Evolutionary conservation across 169 alveolate species (phyloP), one percentile per base, ranked within the genome.

Genomic region (Nephromyces sp.): DNA sequence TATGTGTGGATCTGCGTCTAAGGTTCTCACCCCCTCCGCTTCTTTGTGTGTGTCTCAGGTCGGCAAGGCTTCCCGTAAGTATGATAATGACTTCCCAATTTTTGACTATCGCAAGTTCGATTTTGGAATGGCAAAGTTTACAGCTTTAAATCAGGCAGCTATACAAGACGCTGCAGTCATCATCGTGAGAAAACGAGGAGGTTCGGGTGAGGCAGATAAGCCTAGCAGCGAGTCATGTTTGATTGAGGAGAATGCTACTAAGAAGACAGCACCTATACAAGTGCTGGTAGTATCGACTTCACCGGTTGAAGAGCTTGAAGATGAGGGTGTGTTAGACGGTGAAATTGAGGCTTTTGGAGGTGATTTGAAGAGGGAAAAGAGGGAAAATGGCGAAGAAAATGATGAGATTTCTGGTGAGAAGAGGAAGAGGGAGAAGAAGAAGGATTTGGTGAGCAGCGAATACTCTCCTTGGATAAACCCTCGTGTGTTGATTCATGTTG

Each of bases 111-210:
- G 88, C 63, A 82, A 82, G 63, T 65, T 81, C 30, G 88, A 82
- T 52, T 82, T 82, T 73, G 88, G 88, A 8, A 82, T 82, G 88
- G 88, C 88, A 32, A 82, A 82, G 77, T 68, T 82, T 51, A 76
- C 88, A 21, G 68, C 88, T 24, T 69, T 82, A 72, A 82, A 82
- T 66, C 75, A 76, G 29, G 88, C 88, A 25, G 68, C 84, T 52
- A 78, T 82, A 68, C 70, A 74, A 29, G 88, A 82, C 73, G 82
- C 85, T 30, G 88, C 83, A 8, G 82, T 69, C 33, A 29, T 77
- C 32, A 70, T 70, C 32, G 67, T 77, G 30, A 68, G 72, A 69
- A 68, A 29, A 2, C 8, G 27, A 4, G 67, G 66, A 53, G 25
- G 43, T 32, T 33, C 70, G 72, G 72, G 33, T 2, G 35, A 68